Base-by-base conservation (phyloP, 2,329 filamentous ascomycete genomes). In the Fusarium drepaniforme region DNA sequence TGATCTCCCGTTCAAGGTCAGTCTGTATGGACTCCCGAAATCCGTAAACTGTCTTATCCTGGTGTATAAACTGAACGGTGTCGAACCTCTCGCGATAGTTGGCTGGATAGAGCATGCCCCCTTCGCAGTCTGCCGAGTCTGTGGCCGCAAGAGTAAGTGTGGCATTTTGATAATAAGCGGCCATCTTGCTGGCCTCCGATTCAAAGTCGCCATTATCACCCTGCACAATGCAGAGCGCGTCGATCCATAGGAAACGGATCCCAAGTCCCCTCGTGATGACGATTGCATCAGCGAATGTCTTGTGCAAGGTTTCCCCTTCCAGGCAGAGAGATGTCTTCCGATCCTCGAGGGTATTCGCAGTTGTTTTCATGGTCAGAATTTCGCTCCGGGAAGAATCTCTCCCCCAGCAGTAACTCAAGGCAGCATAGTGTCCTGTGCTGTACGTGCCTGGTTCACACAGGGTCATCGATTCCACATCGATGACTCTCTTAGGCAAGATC, bases 401-500 rank as follows among this genome's bases (percentile, higher is more conserved):
- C 21, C 59, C 59, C 59, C 42, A 62, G 21, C 40, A 62, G 8
- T 49, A 46, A 23, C 59, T 62, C 59, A 62, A 25, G 28, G 59
- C 51, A 33, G 37, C 4, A 13, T 57, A 35, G 1, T 8, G 13
- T 8, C 44, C 21, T 5, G 2, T 16, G 15, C 25, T 23, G 13
- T 25, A 8, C 3, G 8, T 3, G 23, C 44, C 15, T 49, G 44
- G 5, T 15, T 49, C 44, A 49, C 25, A 16, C 12, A 44, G 40
- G 13, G 12, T 12, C 44, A 49, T 49, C 13, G 44, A 49, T 4
- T 9, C 4, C 44, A 49, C 44, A 16, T 49, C 15, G 3, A 25
- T 49, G 13, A 25, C 44, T 49, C 21, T 49, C 16, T 49, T 49
- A 15, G 23, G 44, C 7, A 49, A 25, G 7, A 8, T 8, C 23